Percentiles rank a stretch among this genome's conserved stretches.
Conservation (phyloP, 2,329 filamentous ascomycete genomes). For the Cryphonectria radicalis region DNA sequence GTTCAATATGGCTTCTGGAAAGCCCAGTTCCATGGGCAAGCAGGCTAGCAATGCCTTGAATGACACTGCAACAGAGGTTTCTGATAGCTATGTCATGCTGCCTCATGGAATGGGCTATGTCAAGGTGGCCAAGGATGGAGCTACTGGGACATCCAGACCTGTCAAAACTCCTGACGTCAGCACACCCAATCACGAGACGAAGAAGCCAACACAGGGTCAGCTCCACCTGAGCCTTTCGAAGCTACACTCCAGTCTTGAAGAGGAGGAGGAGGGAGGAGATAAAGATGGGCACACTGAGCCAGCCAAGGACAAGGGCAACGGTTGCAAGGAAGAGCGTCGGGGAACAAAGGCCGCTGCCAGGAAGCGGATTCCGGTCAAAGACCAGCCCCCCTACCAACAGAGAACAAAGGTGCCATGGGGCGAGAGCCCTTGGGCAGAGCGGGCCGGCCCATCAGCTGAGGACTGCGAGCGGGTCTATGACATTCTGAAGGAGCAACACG, state of each 20-base stretch:
- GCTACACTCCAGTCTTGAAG: neutral
- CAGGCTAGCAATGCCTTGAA: neutral
- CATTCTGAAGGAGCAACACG: slow-evolving; percentile 69
- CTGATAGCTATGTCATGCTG: neutral
- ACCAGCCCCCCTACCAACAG: slow-evolving; percentile 23
- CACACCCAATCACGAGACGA: neutral
- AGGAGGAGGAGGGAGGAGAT: neutral
- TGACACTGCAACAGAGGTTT: neutral
- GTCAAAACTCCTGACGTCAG: neutral
- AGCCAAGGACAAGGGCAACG: neutral
- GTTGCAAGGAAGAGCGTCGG: neutral
- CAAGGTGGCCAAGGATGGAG: neutral
- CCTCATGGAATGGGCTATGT: slow-evolving; percentile 8
- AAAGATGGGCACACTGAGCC: neutral
- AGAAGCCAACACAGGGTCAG: neutral
- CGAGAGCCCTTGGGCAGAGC: slow-evolving; percentile 68
- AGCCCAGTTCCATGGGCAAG: neutral
- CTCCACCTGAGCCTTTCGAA: neutral
- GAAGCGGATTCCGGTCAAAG: slow-evolving; percentile 14
- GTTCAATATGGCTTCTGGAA: slow-evolving; percentile 2
- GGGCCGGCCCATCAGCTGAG: slow-evolving; percentile 64
- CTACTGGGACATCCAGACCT: neutral
- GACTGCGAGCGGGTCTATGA: slow-evolving; percentile 72
- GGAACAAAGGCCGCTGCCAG: neutral
- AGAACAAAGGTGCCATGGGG: slow-evolving; percentile 21